Percentiles rank a stretch among this genome's conserved stretches.
phyloP scores from a whole-genome alignment of 83 land plant species.

The Picea engelmannii region DNA sequence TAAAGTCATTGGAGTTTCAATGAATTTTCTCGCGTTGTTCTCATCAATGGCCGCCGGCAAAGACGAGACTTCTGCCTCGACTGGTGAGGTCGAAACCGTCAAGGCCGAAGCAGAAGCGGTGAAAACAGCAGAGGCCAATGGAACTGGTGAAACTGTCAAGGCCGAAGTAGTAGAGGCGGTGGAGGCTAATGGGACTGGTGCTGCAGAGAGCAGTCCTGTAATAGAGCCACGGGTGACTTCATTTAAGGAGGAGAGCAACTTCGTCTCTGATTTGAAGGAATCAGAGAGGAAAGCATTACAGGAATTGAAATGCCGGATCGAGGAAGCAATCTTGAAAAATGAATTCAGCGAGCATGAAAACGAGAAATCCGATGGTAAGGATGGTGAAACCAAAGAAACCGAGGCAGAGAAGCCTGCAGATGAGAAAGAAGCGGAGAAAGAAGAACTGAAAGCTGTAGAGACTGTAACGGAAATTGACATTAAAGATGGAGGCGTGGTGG shows the following conservation, averaged over 20 bases:
- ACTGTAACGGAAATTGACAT: neutral
- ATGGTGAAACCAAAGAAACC: conserved; percentile 12
- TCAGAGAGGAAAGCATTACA: conserved; percentile 60
- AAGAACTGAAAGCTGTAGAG: neutral
- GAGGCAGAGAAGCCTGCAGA: conserved; percentile 3
- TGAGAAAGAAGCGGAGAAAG: conserved; percentile 4
- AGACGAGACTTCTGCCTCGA: too few species aligned
- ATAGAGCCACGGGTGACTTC: conserved; percentile 1
- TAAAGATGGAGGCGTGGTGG: neutral
- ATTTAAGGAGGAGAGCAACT: conserved; percentile 50
- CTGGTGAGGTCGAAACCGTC: too few species aligned
- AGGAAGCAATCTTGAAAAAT: conserved; percentile 46
- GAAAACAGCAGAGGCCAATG: neutral
- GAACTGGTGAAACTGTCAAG: neutral
- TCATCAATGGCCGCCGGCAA: too few species aligned
- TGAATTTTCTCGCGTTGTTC: too few species aligned
- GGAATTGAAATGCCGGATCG: conserved; percentile 53
- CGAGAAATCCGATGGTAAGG: conserved; percentile 18
- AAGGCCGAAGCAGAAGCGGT: neutral
- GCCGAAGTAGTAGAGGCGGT: neutral
- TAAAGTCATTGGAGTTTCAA: too few species aligned
- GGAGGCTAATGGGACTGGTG: neutral
- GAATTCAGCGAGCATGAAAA: conserved; percentile 25
- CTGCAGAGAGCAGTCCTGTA: conserved; percentile 3
- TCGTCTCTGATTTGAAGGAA: conserved; percentile 54